Base-by-base conservation (phyloP, 2,329 filamentous ascomycete species). In the Talaromyces amestolkiae region DNA sequence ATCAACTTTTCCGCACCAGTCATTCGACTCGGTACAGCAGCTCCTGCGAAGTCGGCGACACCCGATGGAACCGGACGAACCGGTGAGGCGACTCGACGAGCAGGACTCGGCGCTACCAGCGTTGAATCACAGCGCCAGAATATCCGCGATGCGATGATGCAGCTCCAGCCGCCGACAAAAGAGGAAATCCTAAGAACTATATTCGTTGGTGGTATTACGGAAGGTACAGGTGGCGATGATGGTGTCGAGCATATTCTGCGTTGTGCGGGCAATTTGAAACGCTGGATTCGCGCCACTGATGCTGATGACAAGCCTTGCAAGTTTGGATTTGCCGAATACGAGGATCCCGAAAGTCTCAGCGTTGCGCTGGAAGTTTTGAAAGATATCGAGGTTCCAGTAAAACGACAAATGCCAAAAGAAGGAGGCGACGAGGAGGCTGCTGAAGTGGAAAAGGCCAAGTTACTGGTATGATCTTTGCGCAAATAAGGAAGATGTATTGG, bases 1-100 rank as follows among this genome's bases (percentile, higher is more conserved):
- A 97, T 99, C 83, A 97, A 99, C 82, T 97, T 98, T 83, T 96
- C 91, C 74, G 95, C 95, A 41, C 93, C 94, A 65, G 93, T 98
- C 67, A 98, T 99, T 74, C 91, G 95, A 64, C 86, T 99, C 54
- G 95, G 94, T 49, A 94, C 93, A 1, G 86, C 89, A 3, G 86
- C 81, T 22, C 78, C 87, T 2, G 79, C 85, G n/a, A 92, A 92
- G 73, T 82, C 88, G 31, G 73, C 78, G 41, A 80, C 79, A 59
- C 76, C 73, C 37, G 79, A 80, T 43, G 78, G 77, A 63, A 66
- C 83, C 82, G 70, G 80, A 82, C 74, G 79, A 68, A 77, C 78
- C 41, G 72, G 74, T 15, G 78, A 80, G 54, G 76, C 78, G 22
- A 83, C 84, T 51, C 80, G 83, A 68, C 83, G 86, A 61, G 69